Conservation (phyloP, 345 rosid species). For the Brassica napus region DNA sequence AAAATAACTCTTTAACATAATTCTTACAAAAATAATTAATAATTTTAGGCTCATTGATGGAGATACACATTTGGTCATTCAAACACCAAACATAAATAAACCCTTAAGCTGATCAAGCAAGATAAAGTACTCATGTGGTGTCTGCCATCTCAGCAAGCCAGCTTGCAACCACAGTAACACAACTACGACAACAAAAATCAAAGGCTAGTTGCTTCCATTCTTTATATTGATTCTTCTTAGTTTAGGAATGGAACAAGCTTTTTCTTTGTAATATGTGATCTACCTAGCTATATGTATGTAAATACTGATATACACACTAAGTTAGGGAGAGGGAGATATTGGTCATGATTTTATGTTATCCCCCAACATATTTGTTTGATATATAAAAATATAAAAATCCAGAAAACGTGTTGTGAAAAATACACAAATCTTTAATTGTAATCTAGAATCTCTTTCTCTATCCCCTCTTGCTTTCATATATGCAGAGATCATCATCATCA, state of each 20-base stretch:
- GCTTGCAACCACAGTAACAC: conserved; percentile 1
- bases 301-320: too few species aligned
- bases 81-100: too few species aligned
- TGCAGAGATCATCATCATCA: conserved; percentile 32
- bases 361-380: conserved; percentile 14
- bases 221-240: conserved; percentile 27
- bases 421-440: conserved; percentile 9
- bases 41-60: too few species aligned
- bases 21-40: too few species aligned
- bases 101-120: too few species aligned
- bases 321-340: neutral
- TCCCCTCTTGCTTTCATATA: neutral
- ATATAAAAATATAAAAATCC: too few species aligned
- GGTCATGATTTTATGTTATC: conserved; percentile 13
- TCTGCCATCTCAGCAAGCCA: neutral
- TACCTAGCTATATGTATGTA: neutral
- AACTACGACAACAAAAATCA: neutral
- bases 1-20: too few species aligned
- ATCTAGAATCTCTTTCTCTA: neutral
- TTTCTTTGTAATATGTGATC: conserved; percentile 24
- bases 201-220: conserved; percentile 24
- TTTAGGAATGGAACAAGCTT: conserved; percentile 32
- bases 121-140: too few species aligned
- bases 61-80: too few species aligned
- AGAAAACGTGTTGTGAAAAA: neutral